Evolutionary conservation across 2,329 filamentous ascomycete species (phyloP).

Genomic region (Rasamsonia emersonii): DNA sequence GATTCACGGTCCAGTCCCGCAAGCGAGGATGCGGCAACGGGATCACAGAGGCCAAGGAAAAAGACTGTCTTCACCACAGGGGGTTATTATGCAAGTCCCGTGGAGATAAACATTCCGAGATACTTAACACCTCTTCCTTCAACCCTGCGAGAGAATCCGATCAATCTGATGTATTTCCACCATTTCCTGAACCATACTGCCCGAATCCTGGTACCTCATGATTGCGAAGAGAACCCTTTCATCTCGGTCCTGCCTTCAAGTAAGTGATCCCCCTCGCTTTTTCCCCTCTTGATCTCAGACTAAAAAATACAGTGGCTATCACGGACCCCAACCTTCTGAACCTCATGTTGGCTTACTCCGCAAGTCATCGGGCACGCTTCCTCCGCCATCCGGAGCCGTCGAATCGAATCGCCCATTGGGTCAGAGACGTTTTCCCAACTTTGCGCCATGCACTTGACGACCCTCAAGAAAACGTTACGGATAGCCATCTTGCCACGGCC

Average conservation of each 20-base stretch:
- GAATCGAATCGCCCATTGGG: constrained; percentile 71
- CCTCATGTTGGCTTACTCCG: constrained; percentile 70
- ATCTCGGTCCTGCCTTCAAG: constrained; percentile 54
- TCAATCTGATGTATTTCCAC: constrained; percentile 70
- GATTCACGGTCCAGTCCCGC: constrained; percentile 7
- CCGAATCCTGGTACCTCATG: constrained; percentile 54
- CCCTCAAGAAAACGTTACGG: constrained; percentile 55
- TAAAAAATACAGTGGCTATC: constrained; percentile 34
- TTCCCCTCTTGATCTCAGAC: constrained; percentile 40
- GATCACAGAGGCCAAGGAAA: constrained; percentile 3
- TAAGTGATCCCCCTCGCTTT: constrained; percentile 28
- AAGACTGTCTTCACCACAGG: constrained; percentile 46
- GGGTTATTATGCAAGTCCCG: constrained; percentile 62
- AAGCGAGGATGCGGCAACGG: constrained; percentile 5
- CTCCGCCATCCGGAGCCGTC: constrained; percentile 65
- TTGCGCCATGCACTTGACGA: constrained; percentile 59
- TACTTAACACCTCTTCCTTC: constrained; percentile 48
- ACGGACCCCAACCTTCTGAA: constrained; percentile 56
- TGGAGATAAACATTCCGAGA: constrained; percentile 55
- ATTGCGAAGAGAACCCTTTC: constrained; percentile 54
- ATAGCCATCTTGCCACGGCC: constrained; percentile 67
- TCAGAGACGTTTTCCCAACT: constrained; percentile 60
- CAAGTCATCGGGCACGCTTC: constrained; percentile 70
- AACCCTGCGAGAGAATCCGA: constrained; percentile 59
- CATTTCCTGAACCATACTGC: constrained; percentile 75